Base-by-base conservation (phyloP, 305 asterid species). In the Lippia alba region DNA sequence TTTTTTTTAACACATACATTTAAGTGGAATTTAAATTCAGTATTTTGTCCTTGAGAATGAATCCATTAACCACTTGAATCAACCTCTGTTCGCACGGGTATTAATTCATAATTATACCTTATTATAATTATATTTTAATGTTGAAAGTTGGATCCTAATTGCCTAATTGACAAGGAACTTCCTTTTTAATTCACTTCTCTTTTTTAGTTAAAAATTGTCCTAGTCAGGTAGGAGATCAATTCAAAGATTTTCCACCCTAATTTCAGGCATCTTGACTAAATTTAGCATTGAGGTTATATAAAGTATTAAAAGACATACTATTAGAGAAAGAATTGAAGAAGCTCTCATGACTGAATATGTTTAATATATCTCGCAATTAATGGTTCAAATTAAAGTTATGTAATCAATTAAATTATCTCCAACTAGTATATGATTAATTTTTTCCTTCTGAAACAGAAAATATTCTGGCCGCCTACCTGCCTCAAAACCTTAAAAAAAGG, bases 401-500 rank as follows among this genome's bases (percentile, higher is more conserved):
- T 14, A 40, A 8, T 40, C 19, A 17, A 61, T 17, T 44, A 61
- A 62, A 62, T 12, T 62, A 19, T 62, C 12, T 24, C 6, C 56
- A 64, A 64, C 19, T 20, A 24, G 8, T 45, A 46, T 24, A 46
- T 36, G 20, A 63, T 16, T 64, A 36, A 46, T 36, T 36, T 36
- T 36, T 36, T 36, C 15, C 14, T 49, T 39, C 4, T 59, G 30
- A 30, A 46, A 55, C 34, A 48, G 44, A 75, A 6, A 44, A 3
- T 10, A 15, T 33, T 36, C 18, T 51, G 8, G 16, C 3, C 33
- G 12, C 55, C 60, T 6, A 64, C 69, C n/a, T 33, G 7, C 56
- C 46, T 4, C 18, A 66, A 36, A 64, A 55, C 61, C 61, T 14
- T n/a, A 53, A 45, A 5, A 45, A 5, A 64, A 58, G 64, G 73